A percentile compares a stretch with the other conserved stretches of the same genome.
phyloP scores from a whole-genome alignment of 257 asterid species.

The Penstemon newberryi region DNA sequence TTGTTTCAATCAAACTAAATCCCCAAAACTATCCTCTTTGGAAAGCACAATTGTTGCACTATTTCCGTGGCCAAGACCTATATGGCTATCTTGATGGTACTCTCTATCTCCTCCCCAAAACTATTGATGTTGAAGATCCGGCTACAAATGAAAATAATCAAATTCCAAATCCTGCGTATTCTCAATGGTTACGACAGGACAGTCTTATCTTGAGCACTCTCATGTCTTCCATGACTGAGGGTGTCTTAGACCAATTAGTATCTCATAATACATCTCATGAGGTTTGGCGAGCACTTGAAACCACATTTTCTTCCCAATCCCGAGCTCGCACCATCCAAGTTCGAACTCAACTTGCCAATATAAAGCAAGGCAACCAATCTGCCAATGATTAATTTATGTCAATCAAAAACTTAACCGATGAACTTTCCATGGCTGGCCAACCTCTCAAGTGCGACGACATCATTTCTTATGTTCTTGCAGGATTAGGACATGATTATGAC shows the following conservation, averaged over 20 bases:
- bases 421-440: not conserved
- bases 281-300: not conserved
- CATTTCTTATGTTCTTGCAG: not conserved
- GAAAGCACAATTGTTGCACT: not conserved
- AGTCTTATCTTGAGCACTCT: not conserved
- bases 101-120: not conserved
- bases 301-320: not conserved
- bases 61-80: not conserved
- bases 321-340: not conserved
- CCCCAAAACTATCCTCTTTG: not conserved
- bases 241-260: not conserved
- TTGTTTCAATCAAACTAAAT: not conserved
- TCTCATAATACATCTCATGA: not conserved
- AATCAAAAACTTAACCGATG: not conserved
- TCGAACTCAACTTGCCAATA: not conserved
- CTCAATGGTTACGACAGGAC: not conserved
- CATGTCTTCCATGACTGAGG: not conserved
- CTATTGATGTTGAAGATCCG: not conserved
- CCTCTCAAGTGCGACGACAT: not conserved
- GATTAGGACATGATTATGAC: not conserved
- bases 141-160: no score
- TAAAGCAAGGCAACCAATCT: not conserved
- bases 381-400: not conserved
- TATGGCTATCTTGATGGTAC: not conserved
- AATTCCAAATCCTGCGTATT: not conserved